Percentiles rank a stretch among this genome's conserved stretches.
phyloP scores from a whole-genome alignment of 2,329 filamentous ascomycete genomes.

The Diaporthe amygdali region DNA sequence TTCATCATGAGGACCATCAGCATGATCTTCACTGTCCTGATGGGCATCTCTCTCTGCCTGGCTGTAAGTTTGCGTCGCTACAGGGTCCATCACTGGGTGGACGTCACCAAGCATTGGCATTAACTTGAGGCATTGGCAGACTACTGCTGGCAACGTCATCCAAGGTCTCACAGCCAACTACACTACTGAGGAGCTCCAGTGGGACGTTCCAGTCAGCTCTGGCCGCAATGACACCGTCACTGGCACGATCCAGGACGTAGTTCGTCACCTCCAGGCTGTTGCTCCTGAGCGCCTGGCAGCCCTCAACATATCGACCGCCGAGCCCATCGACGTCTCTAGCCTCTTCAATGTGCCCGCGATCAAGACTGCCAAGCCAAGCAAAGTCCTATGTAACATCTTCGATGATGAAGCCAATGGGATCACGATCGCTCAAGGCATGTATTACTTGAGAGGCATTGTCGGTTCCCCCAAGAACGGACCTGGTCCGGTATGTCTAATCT shows the following conservation, averaged over 20 bases:
- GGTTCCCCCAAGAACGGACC: not conserved
- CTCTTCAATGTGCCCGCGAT: not conserved
- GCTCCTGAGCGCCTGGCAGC: not conserved
- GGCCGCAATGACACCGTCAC: not conserved
- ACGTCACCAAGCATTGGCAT: too few relatives aligned
- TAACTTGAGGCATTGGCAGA: not conserved
- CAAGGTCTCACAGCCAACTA: not conserved
- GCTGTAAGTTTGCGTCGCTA: not conserved
- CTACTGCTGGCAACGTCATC: not conserved
- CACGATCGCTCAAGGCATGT: not conserved
- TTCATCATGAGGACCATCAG: not conserved
- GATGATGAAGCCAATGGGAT: not conserved
- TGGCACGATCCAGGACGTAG: not conserved
- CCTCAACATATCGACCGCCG: not conserved
- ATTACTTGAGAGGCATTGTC: not conserved
- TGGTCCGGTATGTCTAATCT: not conserved
- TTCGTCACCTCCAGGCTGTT: not conserved
- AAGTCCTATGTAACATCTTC: not conserved
- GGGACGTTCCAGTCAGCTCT: not conserved
- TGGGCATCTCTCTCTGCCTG: not conserved
- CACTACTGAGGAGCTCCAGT: not conserved
- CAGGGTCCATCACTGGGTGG: too few relatives aligned
- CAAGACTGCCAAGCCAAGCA: not conserved
- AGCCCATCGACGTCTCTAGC: not conserved
- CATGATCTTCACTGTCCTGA: not conserved